Evolutionary conservation across 2,329 filamentous ascomycete species (phyloP).

Genomic region (Teratosphaeria epicoccoides): DNA sequence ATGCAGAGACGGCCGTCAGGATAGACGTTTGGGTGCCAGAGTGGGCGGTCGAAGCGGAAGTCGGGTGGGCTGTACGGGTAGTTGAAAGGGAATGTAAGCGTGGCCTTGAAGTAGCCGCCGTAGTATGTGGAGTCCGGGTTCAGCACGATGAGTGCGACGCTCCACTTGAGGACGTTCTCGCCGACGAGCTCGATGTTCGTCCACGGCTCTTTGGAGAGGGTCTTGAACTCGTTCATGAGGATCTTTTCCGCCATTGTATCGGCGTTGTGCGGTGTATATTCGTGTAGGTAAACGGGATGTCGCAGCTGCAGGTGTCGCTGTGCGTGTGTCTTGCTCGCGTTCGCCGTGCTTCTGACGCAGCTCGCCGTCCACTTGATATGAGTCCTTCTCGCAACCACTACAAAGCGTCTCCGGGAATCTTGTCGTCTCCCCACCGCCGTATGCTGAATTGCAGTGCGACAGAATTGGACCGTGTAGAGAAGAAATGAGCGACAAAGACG

Average conservation of each 20-base stretch:
- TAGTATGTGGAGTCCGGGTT: conserved; percentile 88
- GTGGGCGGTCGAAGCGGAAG: conserved; percentile 70
- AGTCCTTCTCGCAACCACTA: neutral
- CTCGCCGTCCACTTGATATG: neutral
- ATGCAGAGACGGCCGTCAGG: conserved; percentile 85
- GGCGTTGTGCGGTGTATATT: neutral
- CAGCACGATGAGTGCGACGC: conserved; percentile 77
- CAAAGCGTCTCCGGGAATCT: neutral
- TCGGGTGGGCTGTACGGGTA: conserved; percentile 86
- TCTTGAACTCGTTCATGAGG: conserved; percentile 78
- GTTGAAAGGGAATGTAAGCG: conserved; percentile 77
- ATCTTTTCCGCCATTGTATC: conserved; percentile 57
- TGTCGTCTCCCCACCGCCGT: neutral
- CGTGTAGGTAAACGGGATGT: neutral
- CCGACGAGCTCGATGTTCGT: conserved; percentile 77
- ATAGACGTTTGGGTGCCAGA: conserved; percentile 93
- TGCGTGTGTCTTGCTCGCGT: neutral
- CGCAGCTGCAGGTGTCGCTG: neutral
- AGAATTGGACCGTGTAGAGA: neutral
- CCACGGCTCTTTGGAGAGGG: conserved; percentile 82
- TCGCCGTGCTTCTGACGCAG: neutral
- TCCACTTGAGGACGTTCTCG: conserved; percentile 80
- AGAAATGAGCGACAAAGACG: neutral
- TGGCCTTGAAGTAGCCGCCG: conserved; percentile 84
- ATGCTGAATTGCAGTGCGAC: neutral